Percentiles rank a stretch among this genome's conserved stretches.
phyloP scores from a whole-genome alignment of 2,329 filamentous ascomycete species.

The Diaporthe sp. region DNA sequence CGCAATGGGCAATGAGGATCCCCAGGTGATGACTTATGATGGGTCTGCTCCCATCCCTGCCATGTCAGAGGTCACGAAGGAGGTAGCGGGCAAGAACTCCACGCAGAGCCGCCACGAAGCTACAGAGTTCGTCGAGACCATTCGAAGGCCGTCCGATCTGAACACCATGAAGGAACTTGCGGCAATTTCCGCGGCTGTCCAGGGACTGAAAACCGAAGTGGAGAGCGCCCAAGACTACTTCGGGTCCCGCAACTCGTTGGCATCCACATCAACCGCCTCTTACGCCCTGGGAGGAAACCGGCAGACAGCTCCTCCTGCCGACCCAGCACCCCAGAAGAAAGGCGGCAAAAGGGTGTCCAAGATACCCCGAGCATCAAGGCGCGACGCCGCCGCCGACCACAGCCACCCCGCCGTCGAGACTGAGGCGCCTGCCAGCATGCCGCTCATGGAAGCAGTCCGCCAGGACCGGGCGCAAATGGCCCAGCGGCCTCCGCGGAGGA shows the following conservation, averaged over 20 bases:
- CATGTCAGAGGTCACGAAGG: not conserved
- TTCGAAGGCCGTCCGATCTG: not conserved
- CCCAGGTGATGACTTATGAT: no score
- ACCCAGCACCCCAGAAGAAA: not conserved
- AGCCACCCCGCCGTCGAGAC: not conserved
- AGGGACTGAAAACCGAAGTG: no score
- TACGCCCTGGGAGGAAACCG: not conserved
- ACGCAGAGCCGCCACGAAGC: not conserved
- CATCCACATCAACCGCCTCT: not conserved
- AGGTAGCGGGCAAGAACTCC: not conserved
- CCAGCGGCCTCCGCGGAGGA: not conserved
- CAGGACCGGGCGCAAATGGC: not conserved
- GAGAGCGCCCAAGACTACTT: no score
- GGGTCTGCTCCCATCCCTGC: no score
- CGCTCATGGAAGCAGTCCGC: not conserved
- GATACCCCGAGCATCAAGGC: not conserved
- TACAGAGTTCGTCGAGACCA: not conserved
- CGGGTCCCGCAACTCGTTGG: not conserved
- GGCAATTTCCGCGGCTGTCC: no score
- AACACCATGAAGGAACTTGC: no score
- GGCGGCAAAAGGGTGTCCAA: rapidly evolving
- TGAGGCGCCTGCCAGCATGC: not conserved
- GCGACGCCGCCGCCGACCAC: no score
- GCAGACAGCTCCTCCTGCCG: not conserved
- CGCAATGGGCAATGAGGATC: no score